phyloP scores from a whole-genome alignment of 1,284 basidiomycete genomes.

The Fomitiporia mediterranea region DNA sequence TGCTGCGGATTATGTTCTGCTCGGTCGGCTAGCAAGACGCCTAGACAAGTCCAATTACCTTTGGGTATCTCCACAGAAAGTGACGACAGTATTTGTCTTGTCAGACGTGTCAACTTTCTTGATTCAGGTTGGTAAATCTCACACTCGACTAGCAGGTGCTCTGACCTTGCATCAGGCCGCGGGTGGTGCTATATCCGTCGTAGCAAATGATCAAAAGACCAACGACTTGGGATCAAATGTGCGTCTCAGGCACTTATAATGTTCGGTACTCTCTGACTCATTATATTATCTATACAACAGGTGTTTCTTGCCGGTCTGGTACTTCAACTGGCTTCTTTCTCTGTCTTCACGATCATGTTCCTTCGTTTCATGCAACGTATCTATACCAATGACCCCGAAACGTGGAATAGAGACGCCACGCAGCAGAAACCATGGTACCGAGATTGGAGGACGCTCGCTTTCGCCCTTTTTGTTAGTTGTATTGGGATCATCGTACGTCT shows the following conservation, averaged over 20 bases:
- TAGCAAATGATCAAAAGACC: conserved; percentile 29
- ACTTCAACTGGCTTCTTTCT: conserved; percentile 60
- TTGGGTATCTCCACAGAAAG: conserved; percentile 47
- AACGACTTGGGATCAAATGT: conserved; percentile 35
- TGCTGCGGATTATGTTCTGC: conserved; percentile 65
- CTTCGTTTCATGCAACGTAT: conserved; percentile 54
- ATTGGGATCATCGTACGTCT: conserved; percentile 55
- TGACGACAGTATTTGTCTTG: conserved; percentile 49
- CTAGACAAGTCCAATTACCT: conserved; percentile 48
- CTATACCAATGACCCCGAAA: conserved; percentile 38
- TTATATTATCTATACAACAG: conserved; percentile 29
- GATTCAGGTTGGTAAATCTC: conserved; percentile 44
- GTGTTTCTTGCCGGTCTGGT: conserved; percentile 62
- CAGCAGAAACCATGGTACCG: conserved; percentile 40
- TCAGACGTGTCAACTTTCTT: conserved; percentile 67
- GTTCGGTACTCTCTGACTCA: conserved; percentile 10
- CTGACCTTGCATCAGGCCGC: conserved; percentile 45
- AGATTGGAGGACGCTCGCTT: conserved; percentile 58
- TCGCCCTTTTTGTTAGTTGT: conserved; percentile 54
- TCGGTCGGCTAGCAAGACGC: conserved; percentile 55
- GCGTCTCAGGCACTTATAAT: conserved; percentile 13
- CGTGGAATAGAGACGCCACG: conserved; percentile 39
- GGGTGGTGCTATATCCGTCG: conserved; percentile 39
- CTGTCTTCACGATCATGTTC: conserved; percentile 55
- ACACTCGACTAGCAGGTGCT: not conserved